phyloP scores from a whole-genome alignment of 2,329 filamentous ascomycete species.

The Botrytis squamosa region DNA sequence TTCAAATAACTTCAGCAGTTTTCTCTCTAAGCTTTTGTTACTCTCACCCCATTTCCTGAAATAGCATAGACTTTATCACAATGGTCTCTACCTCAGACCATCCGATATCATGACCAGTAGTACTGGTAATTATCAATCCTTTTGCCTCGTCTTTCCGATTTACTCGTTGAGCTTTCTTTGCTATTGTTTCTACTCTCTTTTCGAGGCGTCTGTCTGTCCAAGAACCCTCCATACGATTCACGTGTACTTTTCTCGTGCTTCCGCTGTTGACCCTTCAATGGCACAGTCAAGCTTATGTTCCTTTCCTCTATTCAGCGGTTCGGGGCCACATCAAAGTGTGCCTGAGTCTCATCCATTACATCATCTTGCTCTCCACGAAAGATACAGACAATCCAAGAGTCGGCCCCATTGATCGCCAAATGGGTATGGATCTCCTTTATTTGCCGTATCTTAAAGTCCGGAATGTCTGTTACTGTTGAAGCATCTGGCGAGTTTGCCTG shows the following conservation, averaged over 20 bases:
- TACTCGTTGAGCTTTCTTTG: neutral
- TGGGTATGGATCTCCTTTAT: neutral
- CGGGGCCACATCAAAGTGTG: neutral
- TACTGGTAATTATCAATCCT: neutral
- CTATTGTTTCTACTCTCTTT: neutral
- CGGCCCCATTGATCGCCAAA: neutral
- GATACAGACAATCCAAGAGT: neutral
- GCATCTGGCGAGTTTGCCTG: neutral
- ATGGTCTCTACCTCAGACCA: too few species aligned
- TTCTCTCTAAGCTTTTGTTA: neutral
- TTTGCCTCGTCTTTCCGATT: neutral
- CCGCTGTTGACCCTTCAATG: neutral
- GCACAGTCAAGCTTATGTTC: neutral
- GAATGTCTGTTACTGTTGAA: neutral
- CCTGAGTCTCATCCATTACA: neutral
- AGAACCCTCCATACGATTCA: neutral
- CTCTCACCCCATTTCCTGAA: neutral
- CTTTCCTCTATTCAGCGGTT: neutral
- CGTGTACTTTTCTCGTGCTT: neutral
- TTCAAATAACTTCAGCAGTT: too few species aligned
- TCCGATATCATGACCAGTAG: neutral
- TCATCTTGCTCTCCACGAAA: neutral
- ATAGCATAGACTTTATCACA: neutral
- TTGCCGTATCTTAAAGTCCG: neutral
- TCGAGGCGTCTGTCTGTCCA: fast-evolving